Evolutionary conservation across 345 rosid species (phyloP).

Genomic region (Citrus sp.): DNA sequence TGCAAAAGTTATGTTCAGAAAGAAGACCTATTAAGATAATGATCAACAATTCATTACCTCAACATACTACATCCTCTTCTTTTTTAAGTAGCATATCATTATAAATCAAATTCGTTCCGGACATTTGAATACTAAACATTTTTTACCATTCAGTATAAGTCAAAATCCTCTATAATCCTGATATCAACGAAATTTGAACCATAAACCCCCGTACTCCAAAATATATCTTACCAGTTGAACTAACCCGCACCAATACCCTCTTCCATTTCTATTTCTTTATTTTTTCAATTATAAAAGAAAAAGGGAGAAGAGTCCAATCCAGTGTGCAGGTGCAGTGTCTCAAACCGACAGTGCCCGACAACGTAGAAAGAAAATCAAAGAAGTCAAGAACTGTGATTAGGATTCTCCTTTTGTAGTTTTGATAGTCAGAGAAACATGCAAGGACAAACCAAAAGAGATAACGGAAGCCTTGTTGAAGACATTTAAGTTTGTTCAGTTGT

Average conservation of each 20-base stretch:
- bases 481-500: slow-evolving; percentile 2
- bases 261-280: neutral
- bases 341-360: neutral
- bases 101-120: no score
- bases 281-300: neutral
- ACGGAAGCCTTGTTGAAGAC: neutral
- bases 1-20: slow-evolving; percentile 10
- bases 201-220: neutral
- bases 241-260: no score
- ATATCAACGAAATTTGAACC: neutral
- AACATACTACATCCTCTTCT: neutral
- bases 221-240: neutral
- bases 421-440: neutral
- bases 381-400: neutral
- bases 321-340: slow-evolving; percentile 1
- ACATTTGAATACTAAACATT: no score
- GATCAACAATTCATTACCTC: slow-evolving; percentile 5
- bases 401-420: slow-evolving; percentile 1
- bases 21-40: slow-evolving; percentile 7
- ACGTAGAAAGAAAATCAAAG: neutral
- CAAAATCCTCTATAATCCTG: neutral
- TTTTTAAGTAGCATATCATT: no score
- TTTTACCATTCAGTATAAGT: neutral
- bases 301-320: neutral
- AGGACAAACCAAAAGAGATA: neutral